A percentile compares a stretch with the other conserved stretches of the same genome.
These are phyloP conservation scores for Achlya hypogyna DNA, from an alignment of 352 stramenopile species.

Conservation along the genomic window DNA sequence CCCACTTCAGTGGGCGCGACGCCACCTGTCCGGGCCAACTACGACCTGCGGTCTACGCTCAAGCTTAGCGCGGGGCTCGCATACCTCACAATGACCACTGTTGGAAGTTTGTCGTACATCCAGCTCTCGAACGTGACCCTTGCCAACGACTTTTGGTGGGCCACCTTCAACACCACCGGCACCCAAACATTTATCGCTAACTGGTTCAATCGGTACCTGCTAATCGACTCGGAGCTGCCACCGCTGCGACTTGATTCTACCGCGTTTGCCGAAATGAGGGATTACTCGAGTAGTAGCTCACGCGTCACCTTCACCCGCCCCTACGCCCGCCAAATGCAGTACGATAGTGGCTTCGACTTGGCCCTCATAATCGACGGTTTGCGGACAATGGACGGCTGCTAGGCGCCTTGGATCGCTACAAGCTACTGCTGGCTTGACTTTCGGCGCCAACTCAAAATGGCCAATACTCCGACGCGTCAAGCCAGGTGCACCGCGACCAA, in stretches of 20 bases:
- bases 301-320: too few relatives aligned
- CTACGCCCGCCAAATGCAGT: neutral
- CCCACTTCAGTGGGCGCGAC: neutral
- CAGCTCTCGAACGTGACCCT: constrained; percentile 1
- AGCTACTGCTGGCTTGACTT: constrained; percentile 2
- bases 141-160: constrained; percentile 16
- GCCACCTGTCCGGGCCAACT: too few relatives aligned
- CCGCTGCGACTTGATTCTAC: neutral
- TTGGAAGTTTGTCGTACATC: constrained; percentile 12
- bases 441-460: neutral
- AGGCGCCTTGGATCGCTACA: constrained; percentile 9
- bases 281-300: neutral
- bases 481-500: neutral
- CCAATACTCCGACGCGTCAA: neutral
- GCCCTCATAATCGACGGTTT: neutral
- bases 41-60: too few relatives aligned
- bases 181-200: neutral
- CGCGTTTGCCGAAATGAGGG: neutral
- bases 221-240: neutral
- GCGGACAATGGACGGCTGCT: neutral
- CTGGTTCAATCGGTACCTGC: neutral
- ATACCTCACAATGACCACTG: neutral
- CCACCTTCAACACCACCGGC: constrained; percentile 9
- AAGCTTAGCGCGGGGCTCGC: neutral
- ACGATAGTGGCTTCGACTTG: neutral